Conservation (phyloP, 78 protist species). For the Dictyostelium intermedium region DNA sequence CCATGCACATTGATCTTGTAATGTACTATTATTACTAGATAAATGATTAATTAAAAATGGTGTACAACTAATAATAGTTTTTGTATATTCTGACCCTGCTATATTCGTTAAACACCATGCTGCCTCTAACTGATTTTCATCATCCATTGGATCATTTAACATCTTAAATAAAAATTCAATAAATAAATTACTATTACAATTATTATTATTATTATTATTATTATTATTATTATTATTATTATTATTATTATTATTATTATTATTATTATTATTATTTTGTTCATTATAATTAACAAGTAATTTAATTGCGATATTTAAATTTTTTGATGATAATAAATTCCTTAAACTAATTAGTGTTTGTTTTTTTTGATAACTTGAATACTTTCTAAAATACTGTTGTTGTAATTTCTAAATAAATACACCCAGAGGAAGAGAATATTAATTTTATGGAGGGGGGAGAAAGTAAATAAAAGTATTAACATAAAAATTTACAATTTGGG, state of each 20-base stretch:
- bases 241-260: not conserved
- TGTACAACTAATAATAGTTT: not conserved
- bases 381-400: not conserved
- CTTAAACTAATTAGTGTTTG: not conserved
- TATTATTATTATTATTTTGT: not conserved
- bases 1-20: conserved; percentile 77
- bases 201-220: not conserved
- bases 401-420: not conserved
- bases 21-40: conserved; percentile 1
- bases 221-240: not conserved
- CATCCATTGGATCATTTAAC: conserved; percentile 7
- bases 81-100: not conserved
- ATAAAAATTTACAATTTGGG: not conserved
- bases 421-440: not conserved
- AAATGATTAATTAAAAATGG: conserved; percentile 17
- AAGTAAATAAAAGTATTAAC: not conserved
- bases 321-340: not conserved
- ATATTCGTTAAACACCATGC: conserved; percentile 74
- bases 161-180: not conserved
- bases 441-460: too few species aligned
- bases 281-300: not conserved
- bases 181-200: not conserved
- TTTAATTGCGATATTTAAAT: not conserved
- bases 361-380: not conserved
- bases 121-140: conserved; percentile 23